A percentile compares a stretch with the other conserved stretches of the same genome.
Conservation (phyloP, 129 eudicot genomes). For the Flaveria brownii region DNA sequence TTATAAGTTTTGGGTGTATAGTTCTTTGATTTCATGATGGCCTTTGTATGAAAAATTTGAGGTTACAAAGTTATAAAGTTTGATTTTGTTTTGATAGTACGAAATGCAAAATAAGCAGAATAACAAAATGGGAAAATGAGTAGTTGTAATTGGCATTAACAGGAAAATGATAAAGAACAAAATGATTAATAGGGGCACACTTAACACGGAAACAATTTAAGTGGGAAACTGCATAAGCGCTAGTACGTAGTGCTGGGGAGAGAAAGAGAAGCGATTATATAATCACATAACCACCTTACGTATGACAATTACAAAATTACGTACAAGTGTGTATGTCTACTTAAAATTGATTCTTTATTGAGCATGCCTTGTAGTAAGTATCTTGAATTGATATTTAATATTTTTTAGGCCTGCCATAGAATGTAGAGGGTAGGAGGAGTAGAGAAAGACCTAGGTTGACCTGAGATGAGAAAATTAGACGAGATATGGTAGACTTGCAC, state of each 20-base stretch:
- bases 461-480: too few species aligned
- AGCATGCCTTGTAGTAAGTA: background rate
- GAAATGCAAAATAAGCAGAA: constrained; percentile 19
- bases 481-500: too few species aligned
- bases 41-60: background rate
- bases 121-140: background rate
- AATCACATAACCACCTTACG: background rate
- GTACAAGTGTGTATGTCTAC: background rate
- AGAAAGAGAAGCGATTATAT: background rate
- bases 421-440: too few species aligned
- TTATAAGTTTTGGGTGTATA: too few species aligned
- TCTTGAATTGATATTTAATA: background rate
- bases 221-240: background rate
- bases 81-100: background rate
- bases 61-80: background rate
- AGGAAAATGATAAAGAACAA: constrained; percentile 9
- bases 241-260: background rate
- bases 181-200: background rate
- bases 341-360: background rate
- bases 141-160: background rate
- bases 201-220: background rate
- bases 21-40: background rate
- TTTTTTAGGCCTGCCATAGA: background rate
- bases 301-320: background rate
- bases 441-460: too few species aligned